Evolutionary conservation across 768 basidiomycete genomes (phyloP).

Genomic region (Imleria badia): DNA sequence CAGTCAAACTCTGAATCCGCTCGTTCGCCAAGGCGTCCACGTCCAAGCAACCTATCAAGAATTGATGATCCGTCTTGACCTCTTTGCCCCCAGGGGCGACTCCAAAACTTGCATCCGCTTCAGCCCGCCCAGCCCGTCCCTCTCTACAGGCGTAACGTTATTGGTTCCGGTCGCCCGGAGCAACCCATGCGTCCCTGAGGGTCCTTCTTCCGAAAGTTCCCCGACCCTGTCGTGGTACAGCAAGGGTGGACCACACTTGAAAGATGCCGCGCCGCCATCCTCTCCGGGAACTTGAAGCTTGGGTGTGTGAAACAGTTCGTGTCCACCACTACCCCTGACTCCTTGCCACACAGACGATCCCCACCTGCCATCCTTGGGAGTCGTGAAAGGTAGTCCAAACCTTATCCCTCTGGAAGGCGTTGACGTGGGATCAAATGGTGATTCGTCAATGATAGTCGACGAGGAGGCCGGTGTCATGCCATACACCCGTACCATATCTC

Average conservation of each 20-base stretch:
- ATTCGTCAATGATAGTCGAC: constrained; percentile 41
- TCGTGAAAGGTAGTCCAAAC: constrained; percentile 56
- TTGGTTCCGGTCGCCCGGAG: constrained; percentile 22
- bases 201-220: constrained; percentile 19
- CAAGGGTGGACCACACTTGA: constrained; percentile 6
- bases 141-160: constrained; percentile 58
- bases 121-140: constrained; percentile 23
- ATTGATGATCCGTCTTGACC: constrained; percentile 20
- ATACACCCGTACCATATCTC: constrained; percentile 41
- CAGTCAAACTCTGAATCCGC: background rate
- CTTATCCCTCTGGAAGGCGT: constrained; percentile 80
- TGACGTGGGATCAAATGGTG: constrained; percentile 74
- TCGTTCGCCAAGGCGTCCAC: background rate
- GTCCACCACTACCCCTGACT: constrained; percentile 36
- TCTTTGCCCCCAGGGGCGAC: constrained; percentile 30
- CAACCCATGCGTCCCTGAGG: constrained; percentile 16
- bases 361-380: constrained; percentile 61
- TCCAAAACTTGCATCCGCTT: constrained; percentile 28
- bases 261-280: constrained; percentile 14
- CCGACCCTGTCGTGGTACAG: constrained; percentile 19
- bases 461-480: constrained; percentile 32
- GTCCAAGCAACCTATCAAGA: constrained; percentile 5
- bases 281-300: constrained; percentile 32
- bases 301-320: constrained; percentile 55
- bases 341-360: constrained; percentile 15